Percentiles rank a stretch among this genome's conserved stretches.
Conservation (phyloP, 768 basidiomycete genomes). For the Mrakia hoshinonis region DNA sequence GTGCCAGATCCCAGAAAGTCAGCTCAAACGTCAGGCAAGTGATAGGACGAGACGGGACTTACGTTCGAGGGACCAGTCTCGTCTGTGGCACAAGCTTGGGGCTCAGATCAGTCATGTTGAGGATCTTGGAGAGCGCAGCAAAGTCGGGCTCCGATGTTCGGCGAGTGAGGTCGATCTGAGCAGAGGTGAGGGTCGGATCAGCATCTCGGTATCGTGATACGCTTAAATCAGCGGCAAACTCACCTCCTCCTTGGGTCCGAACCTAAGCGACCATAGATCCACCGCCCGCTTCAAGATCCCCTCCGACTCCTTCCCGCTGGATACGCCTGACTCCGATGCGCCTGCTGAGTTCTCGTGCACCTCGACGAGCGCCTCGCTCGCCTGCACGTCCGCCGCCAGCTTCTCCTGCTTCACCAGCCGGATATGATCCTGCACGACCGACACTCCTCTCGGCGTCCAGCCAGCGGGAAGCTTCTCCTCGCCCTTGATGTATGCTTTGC, state of each 20-base stretch:
- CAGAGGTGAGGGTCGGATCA: neutral
- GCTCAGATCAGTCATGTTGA: conserved; percentile 32
- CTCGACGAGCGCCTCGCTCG: conserved; percentile 66
- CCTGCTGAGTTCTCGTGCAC: conserved; percentile 25
- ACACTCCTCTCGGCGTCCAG: conserved; percentile 83
- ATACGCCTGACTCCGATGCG: conserved; percentile 40
- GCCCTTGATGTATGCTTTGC: conserved; percentile 75
- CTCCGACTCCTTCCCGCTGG: conserved; percentile 42
- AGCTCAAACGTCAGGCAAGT: neutral
- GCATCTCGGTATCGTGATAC: neutral
- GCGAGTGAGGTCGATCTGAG: conserved; percentile 71
- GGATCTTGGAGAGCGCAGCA: conserved; percentile 38
- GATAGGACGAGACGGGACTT: conserved; percentile 32
- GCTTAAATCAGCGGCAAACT: too few relatives aligned
- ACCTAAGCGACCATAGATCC: conserved; percentile 71
- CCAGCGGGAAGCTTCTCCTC: conserved; percentile 64
- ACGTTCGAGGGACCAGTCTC: conserved; percentile 65
- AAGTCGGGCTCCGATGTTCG: conserved; percentile 54
- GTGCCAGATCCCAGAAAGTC: too few relatives aligned
- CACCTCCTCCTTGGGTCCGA: conserved; percentile 69
- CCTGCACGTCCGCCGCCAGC: conserved; percentile 80
- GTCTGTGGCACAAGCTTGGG: conserved; percentile 36
- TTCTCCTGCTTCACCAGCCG: conserved; percentile 63
- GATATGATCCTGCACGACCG: conserved; percentile 76
- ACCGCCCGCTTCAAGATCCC: conserved; percentile 56